phyloP scores from a whole-genome alignment of 352 stramenopile species.

The Aphanomyces invadans region DNA sequence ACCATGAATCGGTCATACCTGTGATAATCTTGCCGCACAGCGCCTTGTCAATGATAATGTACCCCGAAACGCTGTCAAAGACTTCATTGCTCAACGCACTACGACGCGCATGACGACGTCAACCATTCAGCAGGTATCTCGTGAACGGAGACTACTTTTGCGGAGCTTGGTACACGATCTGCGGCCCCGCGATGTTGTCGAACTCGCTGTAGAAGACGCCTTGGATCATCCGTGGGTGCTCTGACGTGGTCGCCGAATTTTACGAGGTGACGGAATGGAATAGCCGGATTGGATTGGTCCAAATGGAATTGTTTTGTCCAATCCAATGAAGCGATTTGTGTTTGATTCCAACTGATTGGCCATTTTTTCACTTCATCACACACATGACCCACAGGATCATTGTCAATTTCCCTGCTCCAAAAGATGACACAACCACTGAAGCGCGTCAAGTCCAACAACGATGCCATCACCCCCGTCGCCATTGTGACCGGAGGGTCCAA shows the following conservation, averaged over 20 bases:
- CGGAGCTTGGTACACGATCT: slow-evolving; percentile 85
- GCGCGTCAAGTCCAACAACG: slow-evolving; percentile 5
- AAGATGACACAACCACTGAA: slow-evolving; percentile 7
- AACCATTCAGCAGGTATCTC: background rate
- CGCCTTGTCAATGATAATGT: slow-evolving; percentile 86
- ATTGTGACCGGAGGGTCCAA: slow-evolving; percentile 24
- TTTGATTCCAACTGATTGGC: background rate
- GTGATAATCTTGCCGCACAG: slow-evolving; percentile 84
- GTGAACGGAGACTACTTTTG: slow-evolving; percentile 38
- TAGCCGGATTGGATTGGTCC: background rate
- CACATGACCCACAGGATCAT: too few species aligned
- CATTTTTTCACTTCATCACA: too few species aligned
- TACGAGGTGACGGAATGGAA: background rate
- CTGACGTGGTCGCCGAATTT: too few species aligned
- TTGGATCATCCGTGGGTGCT: slow-evolving; percentile 57
- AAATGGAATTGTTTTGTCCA: background rate
- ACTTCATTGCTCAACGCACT: slow-evolving; percentile 72
- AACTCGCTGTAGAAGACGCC: slow-evolving; percentile 89
- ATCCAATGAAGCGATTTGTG: background rate
- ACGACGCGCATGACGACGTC: background rate
- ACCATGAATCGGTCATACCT: slow-evolving; percentile 27
- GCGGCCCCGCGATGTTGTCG: slow-evolving; percentile 84
- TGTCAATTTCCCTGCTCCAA: background rate
- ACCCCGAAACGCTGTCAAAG: slow-evolving; percentile 80
- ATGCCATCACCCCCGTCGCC: slow-evolving; percentile 3